A percentile compares a stretch with the other conserved stretches of the same genome.
phyloP scores from a whole-genome alignment of 2,329 filamentous ascomycete genomes.

The Xylariaceae sp. region DNA sequence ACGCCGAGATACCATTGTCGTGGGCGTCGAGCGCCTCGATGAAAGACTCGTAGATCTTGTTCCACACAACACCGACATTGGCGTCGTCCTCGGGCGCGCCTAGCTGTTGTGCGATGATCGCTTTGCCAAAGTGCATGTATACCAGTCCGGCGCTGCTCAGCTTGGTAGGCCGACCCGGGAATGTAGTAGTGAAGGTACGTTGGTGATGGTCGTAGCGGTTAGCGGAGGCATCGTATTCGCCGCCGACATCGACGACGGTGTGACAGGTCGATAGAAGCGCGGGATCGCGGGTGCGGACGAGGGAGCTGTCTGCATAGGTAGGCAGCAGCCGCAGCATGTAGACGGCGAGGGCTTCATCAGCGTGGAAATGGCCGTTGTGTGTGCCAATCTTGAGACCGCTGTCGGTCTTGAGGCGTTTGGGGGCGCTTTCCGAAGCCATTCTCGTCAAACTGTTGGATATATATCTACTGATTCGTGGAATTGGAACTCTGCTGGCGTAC shows the following conservation, averaged over 20 bases:
- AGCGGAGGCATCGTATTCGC: conserved; percentile 73
- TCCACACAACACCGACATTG: conserved; percentile 72
- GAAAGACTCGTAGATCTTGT: conserved; percentile 89
- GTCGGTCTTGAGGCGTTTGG: conserved; percentile 81
- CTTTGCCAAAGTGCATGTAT: conserved; percentile 89
- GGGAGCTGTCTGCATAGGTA: conserved; percentile 65
- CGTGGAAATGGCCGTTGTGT: conserved; percentile 98
- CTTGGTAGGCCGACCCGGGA: conserved; percentile 80
- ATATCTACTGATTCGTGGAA: too few species aligned
- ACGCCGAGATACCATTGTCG: conserved; percentile 87
- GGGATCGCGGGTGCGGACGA: conserved; percentile 86
- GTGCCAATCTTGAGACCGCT: conserved; percentile 70
- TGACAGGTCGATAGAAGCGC: conserved; percentile 75
- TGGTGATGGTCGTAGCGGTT: conserved; percentile 97
- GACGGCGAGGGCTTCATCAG: conserved; percentile 94
- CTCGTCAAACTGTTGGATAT: conserved; percentile 8
- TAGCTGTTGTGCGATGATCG: conserved; percentile 64
- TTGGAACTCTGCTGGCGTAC: too few species aligned
- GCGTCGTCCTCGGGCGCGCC: conserved; percentile 53
- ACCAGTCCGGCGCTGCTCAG: conserved; percentile 91
- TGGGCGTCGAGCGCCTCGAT: conserved; percentile 96
- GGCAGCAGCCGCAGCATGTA: conserved; percentile 91
- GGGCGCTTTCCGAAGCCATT: conserved; percentile 62
- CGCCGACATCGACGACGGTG: conserved; percentile 96
- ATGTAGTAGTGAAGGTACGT: conserved; percentile 80